Evolutionary conservation across 129 eudicot genomes (phyloP).

Genomic region (Artemisia annua): DNA sequence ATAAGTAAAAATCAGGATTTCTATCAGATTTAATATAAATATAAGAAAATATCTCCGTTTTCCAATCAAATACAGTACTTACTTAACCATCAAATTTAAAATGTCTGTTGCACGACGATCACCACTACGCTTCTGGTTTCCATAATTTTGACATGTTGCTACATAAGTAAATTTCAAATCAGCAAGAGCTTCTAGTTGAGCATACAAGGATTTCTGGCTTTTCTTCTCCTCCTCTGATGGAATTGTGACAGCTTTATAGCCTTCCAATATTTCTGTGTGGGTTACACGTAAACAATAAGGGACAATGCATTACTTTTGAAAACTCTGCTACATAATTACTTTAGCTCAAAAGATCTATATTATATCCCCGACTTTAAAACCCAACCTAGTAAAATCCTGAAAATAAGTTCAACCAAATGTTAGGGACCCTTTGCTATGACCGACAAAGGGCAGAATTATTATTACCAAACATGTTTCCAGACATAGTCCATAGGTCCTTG

Average conservation of each 20-base stretch:
- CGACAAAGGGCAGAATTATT: slow-evolving; percentile 4
- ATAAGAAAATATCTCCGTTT: not conserved
- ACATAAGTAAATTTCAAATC: slow-evolving; percentile 98
- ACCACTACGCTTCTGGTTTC: slow-evolving; percentile 94
- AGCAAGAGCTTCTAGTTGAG: slow-evolving; percentile 91
- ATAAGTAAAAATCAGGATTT: slow-evolving; percentile 11
- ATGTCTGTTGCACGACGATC: slow-evolving; percentile 99
- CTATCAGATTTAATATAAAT: not conserved
- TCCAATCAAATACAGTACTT: slow-evolving; percentile 46
- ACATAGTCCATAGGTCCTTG: no score
- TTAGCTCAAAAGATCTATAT: slow-evolving; percentile 5
- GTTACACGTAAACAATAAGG: slow-evolving; percentile 33
- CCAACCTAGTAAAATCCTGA: not conserved
- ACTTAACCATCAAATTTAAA: slow-evolving; percentile 95
- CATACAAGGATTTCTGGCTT: slow-evolving; percentile 80
- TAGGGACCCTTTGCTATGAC: slow-evolving; percentile 13
- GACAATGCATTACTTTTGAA: slow-evolving; percentile 22
- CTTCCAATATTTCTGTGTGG: slow-evolving; percentile 78
- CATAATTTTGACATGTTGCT: slow-evolving; percentile 96
- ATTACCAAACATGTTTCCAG: not conserved
- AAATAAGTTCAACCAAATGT: slow-evolving; percentile 16
- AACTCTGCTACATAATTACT: not conserved
- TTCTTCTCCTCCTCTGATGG: slow-evolving; percentile 83
- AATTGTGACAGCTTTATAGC: slow-evolving; percentile 70
- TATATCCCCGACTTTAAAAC: no score